Evolutionary conservation across 2,329 filamentous ascomycete species (phyloP).

Genomic region (Trichoderma harzianum): DNA sequence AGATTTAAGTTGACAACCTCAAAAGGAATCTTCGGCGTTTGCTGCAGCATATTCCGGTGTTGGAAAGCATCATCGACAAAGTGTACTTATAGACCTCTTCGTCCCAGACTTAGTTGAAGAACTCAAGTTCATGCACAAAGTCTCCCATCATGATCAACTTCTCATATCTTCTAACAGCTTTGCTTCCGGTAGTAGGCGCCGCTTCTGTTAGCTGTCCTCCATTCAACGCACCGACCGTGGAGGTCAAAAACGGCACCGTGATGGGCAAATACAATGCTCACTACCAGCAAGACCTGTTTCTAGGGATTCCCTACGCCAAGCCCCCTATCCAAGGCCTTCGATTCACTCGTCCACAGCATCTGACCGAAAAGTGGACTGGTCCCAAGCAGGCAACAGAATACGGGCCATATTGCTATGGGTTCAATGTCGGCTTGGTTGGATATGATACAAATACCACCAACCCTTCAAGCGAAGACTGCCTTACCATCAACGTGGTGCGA

Average conservation of each 20-base stretch:
- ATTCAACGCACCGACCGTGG: neutral
- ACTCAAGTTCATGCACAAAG: neutral
- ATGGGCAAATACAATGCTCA: neutral
- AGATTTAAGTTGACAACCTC: neutral
- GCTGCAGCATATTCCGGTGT: neutral
- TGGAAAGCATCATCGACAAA: neutral
- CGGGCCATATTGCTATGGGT: neutral
- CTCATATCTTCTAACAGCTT: neutral
- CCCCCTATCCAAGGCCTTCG: neutral
- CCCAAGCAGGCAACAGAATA: neutral
- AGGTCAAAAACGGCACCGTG: neutral
- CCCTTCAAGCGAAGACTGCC: neutral
- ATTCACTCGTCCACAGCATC: neutral
- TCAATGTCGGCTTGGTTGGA: neutral
- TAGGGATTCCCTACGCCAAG: neutral
- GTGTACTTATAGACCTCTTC: neutral
- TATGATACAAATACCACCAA: neutral
- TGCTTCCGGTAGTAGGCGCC: neutral
- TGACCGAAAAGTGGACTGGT: neutral
- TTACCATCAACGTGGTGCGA: neutral
- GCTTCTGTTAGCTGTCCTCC: neutral
- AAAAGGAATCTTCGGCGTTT: neutral
- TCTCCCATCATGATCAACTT: neutral
- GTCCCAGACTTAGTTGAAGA: neutral
- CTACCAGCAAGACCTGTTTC: neutral